phyloP scores from a whole-genome alignment of 108 stramenopile genomes.

The Bacterosira constricta region DNA sequence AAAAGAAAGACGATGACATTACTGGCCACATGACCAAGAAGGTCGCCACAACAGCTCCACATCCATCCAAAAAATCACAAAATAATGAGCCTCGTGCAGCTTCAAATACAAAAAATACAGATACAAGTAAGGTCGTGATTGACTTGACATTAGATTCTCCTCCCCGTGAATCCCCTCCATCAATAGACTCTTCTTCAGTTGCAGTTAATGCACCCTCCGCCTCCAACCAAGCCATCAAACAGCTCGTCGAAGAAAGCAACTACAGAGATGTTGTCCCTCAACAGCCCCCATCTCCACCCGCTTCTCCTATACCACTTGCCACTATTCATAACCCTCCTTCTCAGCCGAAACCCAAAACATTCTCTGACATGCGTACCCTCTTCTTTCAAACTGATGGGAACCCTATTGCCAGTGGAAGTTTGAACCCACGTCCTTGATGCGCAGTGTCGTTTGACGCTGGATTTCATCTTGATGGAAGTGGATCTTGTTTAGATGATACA shows the following conservation, averaged over 20 bases:
- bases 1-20: no score
- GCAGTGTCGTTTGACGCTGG: constrained; percentile 19
- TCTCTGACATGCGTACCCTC: constrained; percentile 11
- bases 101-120: no score
- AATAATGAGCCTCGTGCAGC: no score
- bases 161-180: not conserved
- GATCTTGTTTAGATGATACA: constrained; percentile 25
- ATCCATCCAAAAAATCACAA: no score
- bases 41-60: no score
- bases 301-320: constrained; percentile 16
- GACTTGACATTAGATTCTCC: constrained; percentile 1
- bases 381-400: constrained; percentile 16
- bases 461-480: constrained; percentile 33
- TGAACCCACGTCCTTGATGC: not conserved
- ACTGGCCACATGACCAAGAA: no score
- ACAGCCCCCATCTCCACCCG: constrained; percentile 24
- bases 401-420: constrained; percentile 20
- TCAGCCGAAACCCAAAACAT: constrained; percentile 27
- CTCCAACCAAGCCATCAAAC: not conserved
- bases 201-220: not conserved
- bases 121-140: not conserved
- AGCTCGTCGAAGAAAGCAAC: not conserved
- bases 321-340: constrained; percentile 15
- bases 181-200: not conserved
- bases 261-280: not conserved